Percentiles rank a stretch among this genome's conserved stretches.
Conservation (phyloP, 2,329 filamentous ascomycete species). For the Aureobasidium uvarum region DNA sequence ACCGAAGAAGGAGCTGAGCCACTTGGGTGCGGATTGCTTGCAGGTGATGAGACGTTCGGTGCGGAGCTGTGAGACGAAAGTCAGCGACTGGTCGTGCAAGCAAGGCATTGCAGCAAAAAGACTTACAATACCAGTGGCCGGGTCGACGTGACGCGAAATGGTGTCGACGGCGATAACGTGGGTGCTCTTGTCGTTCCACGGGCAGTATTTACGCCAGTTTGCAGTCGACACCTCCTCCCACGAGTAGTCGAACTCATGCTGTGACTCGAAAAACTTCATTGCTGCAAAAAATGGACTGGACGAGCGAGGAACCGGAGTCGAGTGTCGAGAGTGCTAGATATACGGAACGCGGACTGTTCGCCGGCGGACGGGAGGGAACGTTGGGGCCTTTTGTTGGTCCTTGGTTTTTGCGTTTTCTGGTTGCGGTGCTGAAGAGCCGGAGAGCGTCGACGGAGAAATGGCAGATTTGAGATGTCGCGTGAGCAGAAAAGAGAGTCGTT, state of each 20-base stretch:
- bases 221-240: constrained; percentile 97
- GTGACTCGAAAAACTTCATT: constrained; percentile 96
- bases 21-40: constrained; percentile 68
- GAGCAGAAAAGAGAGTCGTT: constrained; percentile 20
- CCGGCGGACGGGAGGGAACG: constrained; percentile 15
- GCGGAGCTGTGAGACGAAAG: constrained; percentile 53
- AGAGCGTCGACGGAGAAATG: not conserved
- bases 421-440: not conserved
- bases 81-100: constrained; percentile 20
- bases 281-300: not conserved
- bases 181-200: constrained; percentile 98
- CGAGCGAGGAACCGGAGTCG: not conserved
- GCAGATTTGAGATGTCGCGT: constrained; percentile 12
- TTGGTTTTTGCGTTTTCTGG: not conserved
- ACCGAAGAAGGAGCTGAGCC: constrained; percentile 77
- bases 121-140: constrained; percentile 64
- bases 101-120: not conserved
- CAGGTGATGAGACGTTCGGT: constrained; percentile 68
- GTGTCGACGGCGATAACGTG: constrained; percentile 97
- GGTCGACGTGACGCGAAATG: constrained; percentile 67
- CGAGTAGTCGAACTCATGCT: constrained; percentile 91
- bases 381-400: constrained; percentile 20
- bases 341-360: constrained; percentile 13
- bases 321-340: constrained; percentile 9
- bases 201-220: constrained; percentile 99